Conservation (phyloP, 345 rosid species). For the Lepidium didymum region DNA sequence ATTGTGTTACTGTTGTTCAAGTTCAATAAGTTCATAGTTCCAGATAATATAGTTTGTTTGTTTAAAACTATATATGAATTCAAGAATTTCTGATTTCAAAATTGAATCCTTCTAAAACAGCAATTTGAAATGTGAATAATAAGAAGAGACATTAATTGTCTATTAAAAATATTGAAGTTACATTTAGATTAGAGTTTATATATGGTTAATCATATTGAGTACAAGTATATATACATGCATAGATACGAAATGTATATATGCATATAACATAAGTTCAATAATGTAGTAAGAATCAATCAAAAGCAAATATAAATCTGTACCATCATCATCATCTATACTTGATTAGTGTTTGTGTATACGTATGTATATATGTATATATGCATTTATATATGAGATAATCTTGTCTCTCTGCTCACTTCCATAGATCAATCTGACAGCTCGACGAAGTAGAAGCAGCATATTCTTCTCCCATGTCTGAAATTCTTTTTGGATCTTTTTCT, state of each 20-base stretch:
- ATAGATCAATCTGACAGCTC: slow-evolving; percentile 72
- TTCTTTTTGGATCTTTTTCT: slow-evolving; percentile 41
- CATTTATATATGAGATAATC: slow-evolving; percentile 26
- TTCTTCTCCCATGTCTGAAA: slow-evolving; percentile 45
- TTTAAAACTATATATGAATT: not conserved
- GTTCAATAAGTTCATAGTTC: not conserved
- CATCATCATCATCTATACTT: slow-evolving; percentile 32
- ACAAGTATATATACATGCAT: slow-evolving; percentile 29
- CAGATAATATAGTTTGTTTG: no score
- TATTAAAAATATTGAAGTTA: slow-evolving; percentile 14
- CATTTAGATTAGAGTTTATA: slow-evolving; percentile 24
- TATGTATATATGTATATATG: slow-evolving; percentile 19
- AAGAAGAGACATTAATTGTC: not conserved
- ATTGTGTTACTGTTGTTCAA: not conserved
- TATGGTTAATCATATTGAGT: slow-evolving; percentile 23
- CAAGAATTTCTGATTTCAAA: not conserved
- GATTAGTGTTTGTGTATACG: slow-evolving; percentile 18
- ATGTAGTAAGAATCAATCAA: slow-evolving; percentile 30
- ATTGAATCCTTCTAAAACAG: not conserved
- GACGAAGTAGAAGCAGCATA: slow-evolving; percentile 60
- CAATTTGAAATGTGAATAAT: not conserved
- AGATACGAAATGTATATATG: slow-evolving; percentile 14
- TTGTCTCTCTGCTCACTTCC: slow-evolving; percentile 54
- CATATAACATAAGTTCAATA: slow-evolving; percentile 31
- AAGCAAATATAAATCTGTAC: slow-evolving; percentile 36